Percentiles rank a stretch among this genome's conserved stretches.
Evolutionary conservation across 345 rosid genomes (phyloP).

Genomic region (Brassica cretica): DNA sequence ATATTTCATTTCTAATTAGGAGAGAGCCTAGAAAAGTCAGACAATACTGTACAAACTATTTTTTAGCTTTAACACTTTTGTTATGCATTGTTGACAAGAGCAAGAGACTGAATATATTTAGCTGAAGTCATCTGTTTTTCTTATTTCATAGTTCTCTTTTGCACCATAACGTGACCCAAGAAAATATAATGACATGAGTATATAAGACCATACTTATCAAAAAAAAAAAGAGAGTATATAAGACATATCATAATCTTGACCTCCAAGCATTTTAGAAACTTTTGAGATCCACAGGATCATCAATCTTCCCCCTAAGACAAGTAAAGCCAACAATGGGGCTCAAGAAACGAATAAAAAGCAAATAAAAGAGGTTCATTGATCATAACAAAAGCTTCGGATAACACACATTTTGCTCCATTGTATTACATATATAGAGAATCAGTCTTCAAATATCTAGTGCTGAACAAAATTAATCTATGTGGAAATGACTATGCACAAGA

Average conservation of each 20-base stretch:
- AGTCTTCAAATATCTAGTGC: slow-evolving; percentile 13
- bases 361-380: slow-evolving; percentile 17
- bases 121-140: background rate
- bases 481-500: background rate
- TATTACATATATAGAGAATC: slow-evolving; percentile 24
- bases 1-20: too few species aligned
- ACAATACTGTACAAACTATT: too few species aligned
- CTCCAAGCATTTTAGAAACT: too few species aligned
- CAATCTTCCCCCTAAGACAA: too few species aligned
- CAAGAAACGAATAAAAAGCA: background rate
- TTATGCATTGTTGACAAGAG: background rate
- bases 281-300: too few species aligned
- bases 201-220: too few species aligned
- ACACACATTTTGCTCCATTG: slow-evolving; percentile 9
- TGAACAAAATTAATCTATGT: background rate
- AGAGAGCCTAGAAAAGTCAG: too few species aligned
- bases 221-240: too few species aligned
- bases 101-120: background rate
- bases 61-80: background rate
- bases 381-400: slow-evolving; percentile 19
- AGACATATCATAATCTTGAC: too few species aligned
- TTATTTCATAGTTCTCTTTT: background rate
- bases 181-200: background rate
- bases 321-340: background rate
- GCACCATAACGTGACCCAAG: background rate